These are phyloP conservation scores for Phytophthora brassicae DNA, from an alignment of 352 stramenopile genomes.

Conservation along the genomic window DNA sequence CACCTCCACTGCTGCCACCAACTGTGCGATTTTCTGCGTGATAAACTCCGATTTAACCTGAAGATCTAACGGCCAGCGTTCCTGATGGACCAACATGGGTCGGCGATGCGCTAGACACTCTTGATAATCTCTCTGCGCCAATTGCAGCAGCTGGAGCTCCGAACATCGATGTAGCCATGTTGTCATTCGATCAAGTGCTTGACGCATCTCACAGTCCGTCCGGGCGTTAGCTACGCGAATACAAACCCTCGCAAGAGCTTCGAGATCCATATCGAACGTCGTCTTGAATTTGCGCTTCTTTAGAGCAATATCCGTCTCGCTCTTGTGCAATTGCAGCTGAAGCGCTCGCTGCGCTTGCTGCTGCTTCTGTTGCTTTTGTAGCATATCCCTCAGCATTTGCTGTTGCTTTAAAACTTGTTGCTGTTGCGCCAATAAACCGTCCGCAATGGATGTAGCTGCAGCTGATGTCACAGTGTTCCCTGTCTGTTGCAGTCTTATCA, in stretches of 20 bases:
- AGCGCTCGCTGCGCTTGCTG: conserved; percentile 28
- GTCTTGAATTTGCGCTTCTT: conserved; percentile 52
- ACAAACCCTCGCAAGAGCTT: conserved; percentile 56
- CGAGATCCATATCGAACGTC: conserved; percentile 55
- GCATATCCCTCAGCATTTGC: conserved; percentile 39
- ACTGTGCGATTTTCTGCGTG: conserved; percentile 52
- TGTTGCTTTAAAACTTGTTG: conserved; percentile 54
- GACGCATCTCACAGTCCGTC: conserved; percentile 56
- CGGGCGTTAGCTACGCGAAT: conserved; percentile 46
- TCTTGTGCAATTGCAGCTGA: conserved; percentile 28
- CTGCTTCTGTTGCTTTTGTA: conserved; percentile 40
- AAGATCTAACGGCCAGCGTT: conserved; percentile 53
- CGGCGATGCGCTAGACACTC: conserved; percentile 42
- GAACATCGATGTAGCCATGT: conserved; percentile 58
- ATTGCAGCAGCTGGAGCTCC: conserved; percentile 48
- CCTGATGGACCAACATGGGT: conserved; percentile 37
- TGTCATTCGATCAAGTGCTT: conserved; percentile 55
- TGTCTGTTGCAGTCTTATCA: conserved; percentile 36
- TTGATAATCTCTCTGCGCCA: conserved; percentile 60
- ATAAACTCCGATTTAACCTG: conserved; percentile 63
- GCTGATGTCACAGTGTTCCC: conserved; percentile 18
- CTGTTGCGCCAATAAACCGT: conserved; percentile 45
- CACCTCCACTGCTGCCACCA: conserved; percentile 37
- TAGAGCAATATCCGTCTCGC: not conserved
- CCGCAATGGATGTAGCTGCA: conserved; percentile 26